Evolutionary conservation across 2,329 filamentous ascomycete species (phyloP).

Genomic region (Ophiostoma pallidulum): DNA sequence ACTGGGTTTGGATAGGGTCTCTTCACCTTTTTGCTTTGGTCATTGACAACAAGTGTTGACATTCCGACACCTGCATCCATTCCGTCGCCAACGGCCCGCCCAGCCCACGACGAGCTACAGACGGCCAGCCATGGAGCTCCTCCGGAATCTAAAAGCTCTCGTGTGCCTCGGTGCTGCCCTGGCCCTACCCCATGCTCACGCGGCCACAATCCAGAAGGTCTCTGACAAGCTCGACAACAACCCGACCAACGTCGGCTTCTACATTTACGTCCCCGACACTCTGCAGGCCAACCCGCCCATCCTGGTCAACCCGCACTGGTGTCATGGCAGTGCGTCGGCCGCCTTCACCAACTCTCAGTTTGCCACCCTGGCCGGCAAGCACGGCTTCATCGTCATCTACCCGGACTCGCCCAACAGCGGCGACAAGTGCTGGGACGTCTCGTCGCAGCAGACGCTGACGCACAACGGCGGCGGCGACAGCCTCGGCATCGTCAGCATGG

Average conservation of each 20-base stretch:
- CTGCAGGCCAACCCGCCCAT: constrained; percentile 30
- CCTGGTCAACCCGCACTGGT: constrained; percentile 45
- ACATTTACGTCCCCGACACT: constrained; percentile 24
- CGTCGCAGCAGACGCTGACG: constrained; percentile 37
- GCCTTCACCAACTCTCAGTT: constrained; percentile 44
- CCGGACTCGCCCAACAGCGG: constrained; percentile 32
- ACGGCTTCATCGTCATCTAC: constrained; percentile 47
- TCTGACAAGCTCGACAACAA: constrained; percentile 30
- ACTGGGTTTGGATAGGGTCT: too few relatives aligned
- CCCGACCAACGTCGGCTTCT: constrained; percentile 28
- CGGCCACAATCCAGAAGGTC: constrained; percentile 8
- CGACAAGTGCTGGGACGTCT: constrained; percentile 53
- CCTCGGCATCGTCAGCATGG: constrained; percentile 45
- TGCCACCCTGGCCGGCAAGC: constrained; percentile 40
- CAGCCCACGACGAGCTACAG: too few relatives aligned
- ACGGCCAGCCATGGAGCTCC: too few relatives aligned
- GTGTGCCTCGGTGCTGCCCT: background rate
- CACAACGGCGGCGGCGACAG: constrained; percentile 43
- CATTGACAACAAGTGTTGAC: too few relatives aligned
- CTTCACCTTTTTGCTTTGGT: too few relatives aligned
- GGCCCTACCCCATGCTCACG: too few relatives aligned
- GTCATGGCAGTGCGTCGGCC: constrained; percentile 41
- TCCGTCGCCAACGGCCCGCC: too few relatives aligned
- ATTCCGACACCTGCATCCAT: too few relatives aligned
- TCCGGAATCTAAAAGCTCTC: too few relatives aligned